Base-by-base conservation (phyloP, 1,284 basidiomycete genomes). In the Pterulicium gracile region DNA sequence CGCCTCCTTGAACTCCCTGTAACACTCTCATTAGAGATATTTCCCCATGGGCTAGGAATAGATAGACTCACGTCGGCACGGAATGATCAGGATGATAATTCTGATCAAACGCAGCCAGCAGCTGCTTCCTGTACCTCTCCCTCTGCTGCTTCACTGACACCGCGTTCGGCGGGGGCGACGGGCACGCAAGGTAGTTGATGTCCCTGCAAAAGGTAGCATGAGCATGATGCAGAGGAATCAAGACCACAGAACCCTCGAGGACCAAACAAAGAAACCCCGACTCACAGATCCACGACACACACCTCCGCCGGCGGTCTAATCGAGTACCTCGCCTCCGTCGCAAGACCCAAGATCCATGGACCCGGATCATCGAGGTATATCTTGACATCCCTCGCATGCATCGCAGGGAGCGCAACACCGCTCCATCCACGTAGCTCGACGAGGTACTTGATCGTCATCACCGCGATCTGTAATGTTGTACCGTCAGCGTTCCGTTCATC, bases 401-500 rank as follows among this genome's bases (percentile, higher is more conserved):
- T 85, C 1, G 88, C 75, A 18, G 88, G 76, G 14, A 92, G 73
- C 10, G 87, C 80, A 47, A 95, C 79, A 3, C 95, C 95, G 56
- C 79, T 87, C 94, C 94, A 98, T 5, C 92, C 92, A 44, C 93
- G 81, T 42, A 95, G 66, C 64, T 98, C 95, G 47, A 96, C 87
- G 42, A 98, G 75, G 58, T 95, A 94, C 61, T 85, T 88, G 66
- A 96, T 74, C 1, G 92, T 93, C 50, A 80, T 80, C 17, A 95
- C 91, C 3, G 90, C 89, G 54, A 87, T 80, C 79, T 81, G 51
- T 27, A 27, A 23, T 17, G 23, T 32, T n/a, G n/a, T n/a, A n/a
- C n/a, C n/a, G n/a, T n/a, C n/a, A n/a, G n/a, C n/a, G n/a, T n/a
- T n/a, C n/a, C n/a, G n/a, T n/a, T n/a, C n/a, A n/a, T n/a, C n/a